Conservation (phyloP, 2,329 filamentous ascomycete species). For the Fusarium sp. region DNA sequence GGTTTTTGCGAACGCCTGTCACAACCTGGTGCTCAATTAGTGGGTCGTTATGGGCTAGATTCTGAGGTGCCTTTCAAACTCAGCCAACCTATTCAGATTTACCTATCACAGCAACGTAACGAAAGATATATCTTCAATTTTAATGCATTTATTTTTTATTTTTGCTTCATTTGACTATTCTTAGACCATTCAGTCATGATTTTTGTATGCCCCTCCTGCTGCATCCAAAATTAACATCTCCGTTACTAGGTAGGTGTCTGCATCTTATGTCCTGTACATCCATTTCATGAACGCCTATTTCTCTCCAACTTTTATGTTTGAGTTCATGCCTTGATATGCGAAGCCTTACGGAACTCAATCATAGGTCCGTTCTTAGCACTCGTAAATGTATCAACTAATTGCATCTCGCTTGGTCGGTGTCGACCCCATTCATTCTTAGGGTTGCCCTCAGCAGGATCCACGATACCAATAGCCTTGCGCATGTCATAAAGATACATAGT, state of each 20-base stretch:
- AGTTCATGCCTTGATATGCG: constrained; percentile 19
- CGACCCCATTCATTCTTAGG: constrained; percentile 61
- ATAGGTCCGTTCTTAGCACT: constrained; percentile 76
- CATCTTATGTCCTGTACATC: background rate
- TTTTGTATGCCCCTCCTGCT: background rate
- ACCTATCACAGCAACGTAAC: too few species aligned
- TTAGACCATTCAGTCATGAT: background rate
- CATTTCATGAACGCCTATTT: background rate
- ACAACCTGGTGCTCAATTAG: background rate
- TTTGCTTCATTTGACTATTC: background rate
- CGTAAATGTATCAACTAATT: constrained; percentile 76
- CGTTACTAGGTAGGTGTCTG: background rate
- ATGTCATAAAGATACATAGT: constrained; percentile 69
- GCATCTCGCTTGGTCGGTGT: constrained; percentile 67
- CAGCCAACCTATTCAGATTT: background rate
- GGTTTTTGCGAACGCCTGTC: constrained; percentile 13
- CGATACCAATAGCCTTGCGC: constrained; percentile 57
- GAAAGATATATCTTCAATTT: background rate
- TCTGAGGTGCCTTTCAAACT: background rate
- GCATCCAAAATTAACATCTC: background rate
- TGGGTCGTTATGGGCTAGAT: constrained; percentile 16
- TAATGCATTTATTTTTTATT: background rate
- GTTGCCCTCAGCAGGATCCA: constrained; percentile 62
- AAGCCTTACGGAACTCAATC: constrained; percentile 63
- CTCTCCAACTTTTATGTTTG: background rate